A percentile compares a stretch with the other conserved stretches of the same genome.
phyloP scores from a whole-genome alignment of 768 basidiomycete species.

The Boletus sensibilis region DNA sequence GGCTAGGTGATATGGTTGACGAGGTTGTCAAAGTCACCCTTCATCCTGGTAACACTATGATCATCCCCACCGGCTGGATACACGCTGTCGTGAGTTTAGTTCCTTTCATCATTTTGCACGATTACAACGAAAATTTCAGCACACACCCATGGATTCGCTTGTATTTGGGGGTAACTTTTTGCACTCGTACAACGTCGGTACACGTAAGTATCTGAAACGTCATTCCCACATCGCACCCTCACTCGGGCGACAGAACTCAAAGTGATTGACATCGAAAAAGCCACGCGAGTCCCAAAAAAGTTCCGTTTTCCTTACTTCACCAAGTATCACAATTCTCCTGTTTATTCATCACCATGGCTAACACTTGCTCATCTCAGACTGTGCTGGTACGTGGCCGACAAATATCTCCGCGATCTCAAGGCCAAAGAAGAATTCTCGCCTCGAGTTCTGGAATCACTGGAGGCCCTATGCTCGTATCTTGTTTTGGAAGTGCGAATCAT shows the following conservation, averaged over 20 bases:
- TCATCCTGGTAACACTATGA: constrained; percentile 80
- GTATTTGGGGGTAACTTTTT: constrained; percentile 98
- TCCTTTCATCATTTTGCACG: background rate
- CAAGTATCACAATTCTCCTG: constrained; percentile 45
- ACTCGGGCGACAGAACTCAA: constrained; percentile 61
- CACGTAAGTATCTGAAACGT: constrained; percentile 54
- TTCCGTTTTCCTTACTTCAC: constrained; percentile 85
- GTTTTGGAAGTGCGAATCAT: constrained; percentile 72
- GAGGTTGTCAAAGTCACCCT: constrained; percentile 86
- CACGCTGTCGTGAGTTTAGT: constrained; percentile 80
- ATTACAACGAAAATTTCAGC: constrained; percentile 42
- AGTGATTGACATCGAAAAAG: constrained; percentile 88
- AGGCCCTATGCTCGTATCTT: constrained; percentile 73
- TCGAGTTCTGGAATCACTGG: constrained; percentile 70
- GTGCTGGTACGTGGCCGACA: constrained; percentile 89
- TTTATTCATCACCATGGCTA: constrained; percentile 7
- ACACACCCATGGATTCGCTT: constrained; percentile 88
- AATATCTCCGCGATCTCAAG: constrained; percentile 71
- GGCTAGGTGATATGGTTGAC: constrained; percentile 92
- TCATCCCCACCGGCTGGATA: constrained; percentile 96
- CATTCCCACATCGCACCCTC: constrained; percentile 8
- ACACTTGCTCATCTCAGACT: constrained; percentile 46
- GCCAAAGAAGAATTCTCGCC: constrained; percentile 47
- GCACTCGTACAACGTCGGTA: constrained; percentile 86
- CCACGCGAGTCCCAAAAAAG: constrained; percentile 89